phyloP scores from a whole-genome alignment of 805 yeast species.

The Candida suzukii region DNA sequence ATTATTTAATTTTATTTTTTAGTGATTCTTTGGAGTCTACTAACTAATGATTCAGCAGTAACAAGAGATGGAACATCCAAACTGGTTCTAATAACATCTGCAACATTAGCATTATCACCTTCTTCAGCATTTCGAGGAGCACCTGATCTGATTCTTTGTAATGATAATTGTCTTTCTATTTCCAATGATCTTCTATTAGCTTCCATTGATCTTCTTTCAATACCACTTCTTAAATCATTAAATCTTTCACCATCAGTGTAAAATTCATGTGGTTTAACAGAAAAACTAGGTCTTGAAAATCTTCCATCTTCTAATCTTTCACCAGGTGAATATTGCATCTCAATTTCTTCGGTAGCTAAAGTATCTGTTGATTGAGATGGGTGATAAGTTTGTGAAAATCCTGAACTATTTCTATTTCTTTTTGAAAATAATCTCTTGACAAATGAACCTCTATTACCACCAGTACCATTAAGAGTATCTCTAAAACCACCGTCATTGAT shows the following conservation, averaged over 20 bases:
- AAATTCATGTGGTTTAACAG: slow-evolving; percentile 14
- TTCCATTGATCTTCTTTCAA: slow-evolving; percentile 14
- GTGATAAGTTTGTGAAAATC: slow-evolving; percentile 24
- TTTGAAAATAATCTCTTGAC: slow-evolving; percentile 31
- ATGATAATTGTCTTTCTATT: slow-evolving; percentile 4
- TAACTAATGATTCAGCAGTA: slow-evolving; percentile 26
- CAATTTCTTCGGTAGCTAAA: slow-evolving; percentile 43
- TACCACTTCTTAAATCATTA: slow-evolving; percentile 8
- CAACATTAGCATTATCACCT: slow-evolving; percentile 11
- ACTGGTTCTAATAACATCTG: slow-evolving; percentile 27
- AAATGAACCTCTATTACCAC: slow-evolving; percentile 29
- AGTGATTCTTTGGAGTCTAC: slow-evolving; percentile 14
- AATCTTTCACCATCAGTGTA: slow-evolving; percentile 17
- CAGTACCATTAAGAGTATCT: slow-evolving; percentile 26
- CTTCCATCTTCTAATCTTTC: slow-evolving; percentile 18
- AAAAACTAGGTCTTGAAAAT: slow-evolving; percentile 24
- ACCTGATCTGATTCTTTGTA: slow-evolving; percentile 12
- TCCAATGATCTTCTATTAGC: slow-evolving; percentile 17
- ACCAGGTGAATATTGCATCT: slow-evolving; percentile 31
- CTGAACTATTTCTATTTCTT: slow-evolving; percentile 17
- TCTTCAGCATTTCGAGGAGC: background rate
- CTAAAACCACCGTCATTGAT: slow-evolving; percentile 15
- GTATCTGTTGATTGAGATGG: slow-evolving; percentile 27
- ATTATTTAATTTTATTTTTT: background rate
- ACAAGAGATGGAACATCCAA: slow-evolving; percentile 31